Base-by-base conservation (phyloP, 306 rosid species). In the Elaeagnus macrophylla region DNA sequence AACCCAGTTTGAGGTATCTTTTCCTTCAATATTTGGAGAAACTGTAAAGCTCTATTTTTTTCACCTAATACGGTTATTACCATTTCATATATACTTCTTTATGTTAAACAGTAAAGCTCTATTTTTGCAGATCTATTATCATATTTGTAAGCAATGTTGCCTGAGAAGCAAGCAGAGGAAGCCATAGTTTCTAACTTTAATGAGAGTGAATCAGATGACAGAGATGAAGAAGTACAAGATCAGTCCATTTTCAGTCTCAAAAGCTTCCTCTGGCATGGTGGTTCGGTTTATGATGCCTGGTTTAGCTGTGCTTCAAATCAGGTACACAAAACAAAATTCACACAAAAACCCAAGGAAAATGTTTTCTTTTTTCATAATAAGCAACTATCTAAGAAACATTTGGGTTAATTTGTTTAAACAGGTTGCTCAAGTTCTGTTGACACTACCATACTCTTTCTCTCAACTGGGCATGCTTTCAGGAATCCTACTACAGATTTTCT, bases 211-310 rank as follows among this genome's bases (percentile, higher is more conserved):
- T 67, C 58, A 17, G 83, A 67, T 1, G 83, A 70, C 13, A 79
- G 82, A 39, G 94, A 73, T 42, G 94, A 77, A 56, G 83, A 77
- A 51, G 71, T 58, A 16, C 56, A 15, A 49, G 81, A 66, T 13
- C 41, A 37, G 18, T 54, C 83, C 18, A 52, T 38, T 67, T 79
- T 85, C 14, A 64, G 73, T 64, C 35, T 81, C 48, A 77, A 68
- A 52, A 78, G 19, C 74, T 6, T 85, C 48, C 88, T 90, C 56
- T 90, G 95, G 95, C 88, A 90, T 65, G 97, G 97, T 49, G 97
- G 97, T 8, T 90, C 97, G 69, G 88, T 59, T 39, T 90, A 83
- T 58, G 97, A 90, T 67, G 97, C 97, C 11, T 90, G 97, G 97
- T 90, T 90, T 73, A 86, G 88, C 52, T 90, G 97, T 53, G 95